Evolutionary conservation across 164 flowering plant species (phyloP).

Genomic region (Stephania yunnanensis): DNA sequence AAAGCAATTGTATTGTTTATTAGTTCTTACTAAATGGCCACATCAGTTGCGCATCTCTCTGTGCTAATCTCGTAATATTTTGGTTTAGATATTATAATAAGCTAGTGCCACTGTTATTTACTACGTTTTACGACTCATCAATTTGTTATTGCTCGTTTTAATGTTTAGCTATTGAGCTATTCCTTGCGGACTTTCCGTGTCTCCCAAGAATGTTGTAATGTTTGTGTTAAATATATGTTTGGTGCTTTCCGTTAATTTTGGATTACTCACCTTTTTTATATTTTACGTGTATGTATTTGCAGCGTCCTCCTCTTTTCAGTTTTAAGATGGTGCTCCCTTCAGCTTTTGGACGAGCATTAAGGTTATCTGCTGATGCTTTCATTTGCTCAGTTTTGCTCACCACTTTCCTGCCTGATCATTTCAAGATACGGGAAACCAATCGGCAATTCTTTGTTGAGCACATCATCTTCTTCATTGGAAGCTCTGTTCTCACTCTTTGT

Average conservation of each 20-base stretch:
- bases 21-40: background rate
- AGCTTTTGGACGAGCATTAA: constrained; percentile 45
- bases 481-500: constrained; percentile 49
- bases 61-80: too few relatives aligned
- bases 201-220: background rate
- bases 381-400: constrained; percentile 38
- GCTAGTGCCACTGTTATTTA: background rate
- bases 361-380: constrained; percentile 49
- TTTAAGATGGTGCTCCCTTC: constrained; percentile 79
- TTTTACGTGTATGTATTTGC: constrained; percentile 26
- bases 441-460: constrained; percentile 43
- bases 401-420: constrained; percentile 35
- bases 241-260: background rate
- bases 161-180: background rate
- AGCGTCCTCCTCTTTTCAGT: constrained; percentile 89
- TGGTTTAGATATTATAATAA: background rate
- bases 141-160: background rate
- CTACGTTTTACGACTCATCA: background rate
- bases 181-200: background rate
- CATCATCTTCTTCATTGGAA: constrained; percentile 42
- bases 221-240: background rate
- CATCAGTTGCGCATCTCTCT: background rate
- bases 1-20: background rate
- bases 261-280: constrained; percentile 7
- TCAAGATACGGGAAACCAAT: constrained; percentile 21